Evolutionary conservation across 2,329 filamentous ascomycete genomes (phyloP).

Genomic region (Ilyonectria mors-panacis): DNA sequence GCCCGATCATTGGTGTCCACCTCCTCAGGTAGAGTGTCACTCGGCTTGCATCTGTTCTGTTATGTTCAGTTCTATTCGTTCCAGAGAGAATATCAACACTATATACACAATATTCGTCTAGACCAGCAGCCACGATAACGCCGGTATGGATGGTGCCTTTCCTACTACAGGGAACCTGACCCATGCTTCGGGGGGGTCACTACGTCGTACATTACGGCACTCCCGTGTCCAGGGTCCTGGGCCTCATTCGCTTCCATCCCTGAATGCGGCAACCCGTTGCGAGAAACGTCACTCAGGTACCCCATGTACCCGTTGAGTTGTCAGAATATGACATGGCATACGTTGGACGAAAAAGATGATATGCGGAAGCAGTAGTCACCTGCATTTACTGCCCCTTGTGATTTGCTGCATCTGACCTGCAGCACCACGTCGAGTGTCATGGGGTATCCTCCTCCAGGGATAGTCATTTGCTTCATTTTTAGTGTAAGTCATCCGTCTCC

Average conservation of each 20-base stretch:
- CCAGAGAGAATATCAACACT: not conserved
- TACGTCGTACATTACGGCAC: not conserved
- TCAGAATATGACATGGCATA: not conserved
- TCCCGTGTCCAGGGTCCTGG: slow-evolving; percentile 13
- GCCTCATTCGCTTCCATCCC: slow-evolving; percentile 16
- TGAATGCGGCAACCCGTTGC: slow-evolving; percentile 1
- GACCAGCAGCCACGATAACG: not conserved
- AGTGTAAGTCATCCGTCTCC: too few relatives aligned
- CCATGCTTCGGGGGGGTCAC: not conserved
- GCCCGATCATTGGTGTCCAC: not conserved
- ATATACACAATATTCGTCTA: not conserved
- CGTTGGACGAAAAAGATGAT: not conserved
- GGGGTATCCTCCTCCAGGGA: too few relatives aligned
- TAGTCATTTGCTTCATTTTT: too few relatives aligned
- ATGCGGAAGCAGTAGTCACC: not conserved
- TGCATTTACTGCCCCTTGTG: not conserved
- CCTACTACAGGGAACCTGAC: slow-evolving; percentile 2
- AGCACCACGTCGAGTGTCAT: too few relatives aligned
- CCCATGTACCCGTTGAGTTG: not conserved
- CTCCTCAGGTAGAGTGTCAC: not conserved
- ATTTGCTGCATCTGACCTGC: too few relatives aligned
- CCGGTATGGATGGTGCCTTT: not conserved
- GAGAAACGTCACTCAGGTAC: slow-evolving; percentile 1
- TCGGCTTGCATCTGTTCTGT: not conserved
- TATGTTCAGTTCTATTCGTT: not conserved